A percentile compares a stretch with the other conserved stretches of the same genome.
These are phyloP conservation scores for Aspergillus eucalypticola DNA, from an alignment of 2,329 filamentous ascomycete genomes.

Conservation along the genomic window DNA sequence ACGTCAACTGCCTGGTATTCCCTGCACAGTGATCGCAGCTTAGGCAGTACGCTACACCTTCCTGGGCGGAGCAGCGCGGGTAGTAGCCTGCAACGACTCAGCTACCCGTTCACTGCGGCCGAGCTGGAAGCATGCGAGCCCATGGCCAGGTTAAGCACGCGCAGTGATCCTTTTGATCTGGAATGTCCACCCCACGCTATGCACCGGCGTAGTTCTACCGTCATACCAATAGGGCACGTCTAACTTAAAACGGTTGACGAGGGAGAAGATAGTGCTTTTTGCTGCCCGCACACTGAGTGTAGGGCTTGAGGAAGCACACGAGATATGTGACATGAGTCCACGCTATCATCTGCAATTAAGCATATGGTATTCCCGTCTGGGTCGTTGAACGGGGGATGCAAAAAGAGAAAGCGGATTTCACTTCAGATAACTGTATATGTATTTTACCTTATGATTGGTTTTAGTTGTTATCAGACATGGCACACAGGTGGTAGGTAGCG, in stretches of 20 bases:
- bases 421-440: no score
- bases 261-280: no score
- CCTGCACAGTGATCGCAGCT: slow-evolving; percentile 23
- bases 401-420: no score
- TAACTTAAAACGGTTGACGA: not conserved
- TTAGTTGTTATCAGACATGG: no score
- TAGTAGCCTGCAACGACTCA: slow-evolving; percentile 21
- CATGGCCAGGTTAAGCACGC: slow-evolving; percentile 23
- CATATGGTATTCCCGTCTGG: no score
- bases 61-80: slow-evolving; percentile 28
- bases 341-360: no score
- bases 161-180: slow-evolving; percentile 41
- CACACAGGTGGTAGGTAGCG: no score
- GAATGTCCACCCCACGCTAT: slow-evolving; percentile 38
- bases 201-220: slow-evolving; percentile 14
- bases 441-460: no score
- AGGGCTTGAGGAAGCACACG: no score
- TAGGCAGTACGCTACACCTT: slow-evolving; percentile 33
- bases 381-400: no score
- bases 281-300: no score
- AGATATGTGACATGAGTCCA: no score
- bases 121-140: slow-evolving; percentile 2
- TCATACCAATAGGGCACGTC: slow-evolving; percentile 5
- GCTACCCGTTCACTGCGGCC: slow-evolving; percentile 17
- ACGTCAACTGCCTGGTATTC: slow-evolving; percentile 8